Evolutionary conservation across 805 yeast genomes (phyloP).

Genomic region (Ogataea pignaliae): DNA sequence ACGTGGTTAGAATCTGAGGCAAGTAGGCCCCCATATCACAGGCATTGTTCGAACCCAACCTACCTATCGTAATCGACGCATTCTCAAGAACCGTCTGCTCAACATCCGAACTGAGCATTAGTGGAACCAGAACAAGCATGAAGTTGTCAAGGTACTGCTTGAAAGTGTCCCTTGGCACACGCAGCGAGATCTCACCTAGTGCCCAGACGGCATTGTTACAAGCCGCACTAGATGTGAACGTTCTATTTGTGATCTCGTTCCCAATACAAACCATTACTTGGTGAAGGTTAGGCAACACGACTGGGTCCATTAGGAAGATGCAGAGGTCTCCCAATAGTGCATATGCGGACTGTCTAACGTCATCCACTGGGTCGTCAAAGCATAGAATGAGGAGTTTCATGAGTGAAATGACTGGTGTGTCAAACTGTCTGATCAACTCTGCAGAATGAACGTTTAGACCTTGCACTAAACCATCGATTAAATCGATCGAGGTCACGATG

Average conservation of each 20-base stretch:
- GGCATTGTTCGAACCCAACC: conserved; percentile 67
- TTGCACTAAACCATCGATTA: conserved; percentile 89
- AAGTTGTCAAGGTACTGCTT: conserved; percentile 51
- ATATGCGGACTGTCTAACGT: conserved; percentile 90
- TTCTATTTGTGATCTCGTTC: conserved; percentile 56
- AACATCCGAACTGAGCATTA: conserved; percentile 50
- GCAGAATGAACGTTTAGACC: conserved; percentile 68
- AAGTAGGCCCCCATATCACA: conserved; percentile 55
- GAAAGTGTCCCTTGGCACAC: conserved; percentile 42
- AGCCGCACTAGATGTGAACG: conserved; percentile 52
- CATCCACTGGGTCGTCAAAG: conserved; percentile 70
- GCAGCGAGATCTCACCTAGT: conserved; percentile 77
- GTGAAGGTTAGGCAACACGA: conserved; percentile 44
- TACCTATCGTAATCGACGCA: conserved; percentile 84
- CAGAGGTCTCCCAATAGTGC: conserved; percentile 91
- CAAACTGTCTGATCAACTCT: conserved; percentile 40
- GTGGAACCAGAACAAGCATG: conserved; percentile 52
- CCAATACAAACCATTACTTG: conserved; percentile 62
- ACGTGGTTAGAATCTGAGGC: conserved; percentile 51
- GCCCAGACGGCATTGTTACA: conserved; percentile 94
- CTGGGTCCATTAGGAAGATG: conserved; percentile 44
- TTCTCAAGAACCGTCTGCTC: conserved; percentile 74
- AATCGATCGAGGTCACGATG: conserved; percentile 80
- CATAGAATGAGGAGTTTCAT: conserved; percentile 64
- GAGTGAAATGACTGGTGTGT: conserved; percentile 33